A percentile compares a stretch with the other conserved stretches of the same genome.
phyloP scores from a whole-genome alignment of 257 asterid genomes.

The Striga asiatica region DNA sequence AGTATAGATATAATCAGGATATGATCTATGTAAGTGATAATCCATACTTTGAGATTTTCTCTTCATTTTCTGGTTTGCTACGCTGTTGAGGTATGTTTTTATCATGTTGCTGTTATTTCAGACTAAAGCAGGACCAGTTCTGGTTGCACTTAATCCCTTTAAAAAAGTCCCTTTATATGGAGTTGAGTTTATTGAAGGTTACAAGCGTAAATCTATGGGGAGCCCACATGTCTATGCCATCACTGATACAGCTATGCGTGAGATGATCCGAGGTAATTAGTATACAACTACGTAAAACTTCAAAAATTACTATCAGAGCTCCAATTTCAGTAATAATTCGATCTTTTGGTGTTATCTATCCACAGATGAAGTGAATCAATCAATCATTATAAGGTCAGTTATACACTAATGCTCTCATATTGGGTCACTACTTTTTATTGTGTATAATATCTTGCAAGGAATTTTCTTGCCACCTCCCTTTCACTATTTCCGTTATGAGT shows the following conservation, averaged over 20 bases:
- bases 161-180: conserved; percentile 79
- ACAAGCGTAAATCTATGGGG: conserved; percentile 58
- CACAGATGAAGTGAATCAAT: conserved; percentile 98
- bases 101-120: conserved; percentile 27
- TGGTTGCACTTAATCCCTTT: conserved; percentile 93
- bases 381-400: conserved; percentile 90
- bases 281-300: conserved; percentile 13
- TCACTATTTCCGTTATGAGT: too few relatives aligned
- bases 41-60: conserved; percentile 12
- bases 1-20: conserved; percentile 77
- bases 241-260: conserved; percentile 91
- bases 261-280: conserved; percentile 85
- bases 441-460: conserved; percentile 9
- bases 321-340: conserved; percentile 13
- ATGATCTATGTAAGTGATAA: conserved; percentile 64
- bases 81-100: conserved; percentile 12
- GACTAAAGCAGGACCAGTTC: conserved; percentile 99
- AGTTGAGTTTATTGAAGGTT: conserved; percentile 66
- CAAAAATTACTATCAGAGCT: not conserved
- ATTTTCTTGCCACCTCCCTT: too few relatives aligned
- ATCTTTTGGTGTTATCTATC: conserved; percentile 19
- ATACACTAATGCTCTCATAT: conserved; percentile 1
- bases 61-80: conserved; percentile 12
- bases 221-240: conserved; percentile 94
- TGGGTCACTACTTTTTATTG: not conserved